These are phyloP conservation scores for Yamadazyma diospyri DNA, from an alignment of 1,139 yeast genomes.

Conservation along the genomic window DNA sequence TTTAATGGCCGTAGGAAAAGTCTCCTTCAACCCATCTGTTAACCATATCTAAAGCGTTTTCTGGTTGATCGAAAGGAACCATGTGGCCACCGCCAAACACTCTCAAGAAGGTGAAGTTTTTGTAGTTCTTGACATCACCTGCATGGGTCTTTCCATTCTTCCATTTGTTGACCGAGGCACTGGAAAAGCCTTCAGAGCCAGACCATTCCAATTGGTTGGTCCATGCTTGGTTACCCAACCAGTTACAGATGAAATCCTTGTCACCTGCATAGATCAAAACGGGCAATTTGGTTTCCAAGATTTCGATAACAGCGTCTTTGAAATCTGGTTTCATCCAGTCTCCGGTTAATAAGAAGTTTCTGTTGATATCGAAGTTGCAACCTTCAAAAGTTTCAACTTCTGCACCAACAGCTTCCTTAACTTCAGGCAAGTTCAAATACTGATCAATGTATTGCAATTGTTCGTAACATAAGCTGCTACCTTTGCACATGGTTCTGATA, in stretches of 20 bases:
- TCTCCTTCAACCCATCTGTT: constrained; percentile 46
- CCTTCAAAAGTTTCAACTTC: constrained; percentile 81
- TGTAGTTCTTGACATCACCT: constrained; percentile 46
- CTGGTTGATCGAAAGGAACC: constrained; percentile 51
- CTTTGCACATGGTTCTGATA: constrained; percentile 83
- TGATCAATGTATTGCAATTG: constrained; percentile 30
- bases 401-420: constrained; percentile 81
- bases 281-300: constrained; percentile 59
- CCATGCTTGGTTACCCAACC: constrained; percentile 90
- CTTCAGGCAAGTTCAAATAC: constrained; percentile 35
- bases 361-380: constrained; percentile 82
- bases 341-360: constrained; percentile 80
- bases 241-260: constrained; percentile 81
- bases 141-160: constrained; percentile 36
- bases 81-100: constrained; percentile 49
- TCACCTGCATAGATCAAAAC: constrained; percentile 82
- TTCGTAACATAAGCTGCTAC: constrained; percentile 68
- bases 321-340: constrained; percentile 90
- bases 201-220: constrained; percentile 66
- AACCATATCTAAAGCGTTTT: constrained; percentile 43
- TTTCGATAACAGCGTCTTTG: constrained; percentile 54
- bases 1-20: constrained; percentile 14
- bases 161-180: constrained; percentile 40
- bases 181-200: constrained; percentile 49
- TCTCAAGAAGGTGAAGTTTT: constrained; percentile 46